Percentiles rank a stretch among this genome's conserved stretches.
Conservation (phyloP, 1,139 yeast genomes). For the Blastobotrys persicus region DNA sequence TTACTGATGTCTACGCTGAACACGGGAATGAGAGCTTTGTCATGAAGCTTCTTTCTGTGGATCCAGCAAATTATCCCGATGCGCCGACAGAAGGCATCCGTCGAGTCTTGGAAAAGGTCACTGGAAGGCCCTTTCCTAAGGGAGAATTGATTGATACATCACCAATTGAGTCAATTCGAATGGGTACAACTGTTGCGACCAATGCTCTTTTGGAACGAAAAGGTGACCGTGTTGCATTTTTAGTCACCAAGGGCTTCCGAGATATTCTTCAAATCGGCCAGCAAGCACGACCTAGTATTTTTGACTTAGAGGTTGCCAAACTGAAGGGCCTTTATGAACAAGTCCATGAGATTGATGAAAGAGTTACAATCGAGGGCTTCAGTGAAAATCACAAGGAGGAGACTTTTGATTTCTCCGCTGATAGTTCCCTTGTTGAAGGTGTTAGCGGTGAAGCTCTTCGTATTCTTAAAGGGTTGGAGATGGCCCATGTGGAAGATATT, state of each 20-base stretch:
- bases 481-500: constrained; percentile 40
- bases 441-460: constrained; percentile 63
- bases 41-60: constrained; percentile 76
- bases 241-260: constrained; percentile 65
- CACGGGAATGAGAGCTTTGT: constrained; percentile 48
- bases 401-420: constrained; percentile 28
- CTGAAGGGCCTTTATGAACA: constrained; percentile 59
- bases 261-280: constrained; percentile 67
- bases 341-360: constrained; percentile 67
- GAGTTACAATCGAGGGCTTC: constrained; percentile 67
- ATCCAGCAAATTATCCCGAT: constrained; percentile 79
- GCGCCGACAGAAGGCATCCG: constrained; percentile 93
- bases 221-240: constrained; percentile 61
- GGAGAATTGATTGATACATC: constrained; percentile 47
- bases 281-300: constrained; percentile 69
- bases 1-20: constrained; percentile 69
- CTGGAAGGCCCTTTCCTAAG: constrained; percentile 46
- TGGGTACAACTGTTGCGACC: constrained; percentile 84
- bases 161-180: constrained; percentile 55
- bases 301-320: constrained; percentile 58
- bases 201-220: constrained; percentile 68
- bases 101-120: constrained; percentile 61
- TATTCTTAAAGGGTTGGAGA: constrained; percentile 50
- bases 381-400: constrained; percentile 54
- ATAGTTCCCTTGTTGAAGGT: constrained; percentile 47